Evolutionary conservation across 2,329 filamentous ascomycete genomes (phyloP), one percentile per base, ranked within the genome.

Genomic region (Xylariomycetidae sp.): DNA sequence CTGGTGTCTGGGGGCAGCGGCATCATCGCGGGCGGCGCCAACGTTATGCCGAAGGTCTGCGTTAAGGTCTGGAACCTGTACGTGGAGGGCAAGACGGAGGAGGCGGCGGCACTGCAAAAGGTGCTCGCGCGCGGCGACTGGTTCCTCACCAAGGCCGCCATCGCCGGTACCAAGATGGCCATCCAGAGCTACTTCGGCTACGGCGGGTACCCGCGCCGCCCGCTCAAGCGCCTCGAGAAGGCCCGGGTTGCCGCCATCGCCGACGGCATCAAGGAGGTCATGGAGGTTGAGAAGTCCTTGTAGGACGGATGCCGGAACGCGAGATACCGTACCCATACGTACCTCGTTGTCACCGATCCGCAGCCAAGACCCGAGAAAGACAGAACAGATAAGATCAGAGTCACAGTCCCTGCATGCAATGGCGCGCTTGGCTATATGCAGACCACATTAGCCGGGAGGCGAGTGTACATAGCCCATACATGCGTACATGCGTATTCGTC

Each of bases 1-100:
- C 72, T 89, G 4, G 72, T 82, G 40, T 84, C 77, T 29, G 86
- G 86, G 29, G 86, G 86, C 26, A 82, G 77, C 35, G 86, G 87
- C 19, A 87, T 92, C 59, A 92, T 93, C 51, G 85, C 85, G 12
- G 87, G 87, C 14, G 80, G 84, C 25, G 87, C 85, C 40, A 94
- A 93, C 54, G 79, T 93, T 37, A 78, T 90, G 60, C 87, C 87
- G 31, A 88, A 89, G 65, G 68, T 83, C 6, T 89, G 85, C 53
- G 82, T 83, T 31, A 76, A 74, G 55, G 76, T 93, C 18, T 88
- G 85, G 81, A 73, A 86, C 53, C 68, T 90, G 34, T 90, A 82
- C 58, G 67, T 67, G 7, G 70, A 80, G 49, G 86, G 85, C 26
- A 82, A 85, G 63, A 72, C 70, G 35, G 79, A 84, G 23, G 84